Percentiles rank a stretch among this genome's conserved stretches.
Evolutionary conservation across 1,284 basidiomycete species (phyloP).

Genomic region (Xanthoconium separans): DNA sequence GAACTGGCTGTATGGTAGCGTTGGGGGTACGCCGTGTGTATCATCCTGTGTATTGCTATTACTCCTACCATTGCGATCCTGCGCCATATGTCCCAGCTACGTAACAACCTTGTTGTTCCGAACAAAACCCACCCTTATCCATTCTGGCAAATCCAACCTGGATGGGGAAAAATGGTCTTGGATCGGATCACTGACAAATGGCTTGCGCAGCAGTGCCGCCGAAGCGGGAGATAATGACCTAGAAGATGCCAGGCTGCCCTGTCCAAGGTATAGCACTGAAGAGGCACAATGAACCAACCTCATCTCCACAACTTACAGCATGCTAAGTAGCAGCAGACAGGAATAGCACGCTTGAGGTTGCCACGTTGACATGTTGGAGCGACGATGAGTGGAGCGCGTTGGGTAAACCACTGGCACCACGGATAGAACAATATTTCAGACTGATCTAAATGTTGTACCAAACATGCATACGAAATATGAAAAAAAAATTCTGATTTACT

Average conservation of each 20-base stretch:
- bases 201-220: background rate
- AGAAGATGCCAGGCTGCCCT: background rate
- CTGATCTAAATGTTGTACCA: too few species aligned
- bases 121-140: background rate
- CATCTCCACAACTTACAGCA: background rate
- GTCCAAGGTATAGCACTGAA: background rate
- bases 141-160: background rate
- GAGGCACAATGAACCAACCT: background rate
- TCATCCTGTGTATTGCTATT: too few species aligned
- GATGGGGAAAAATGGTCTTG: constrained; percentile 2
- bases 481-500: too few species aligned
- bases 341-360: background rate
- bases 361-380: background rate
- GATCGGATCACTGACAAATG: background rate
- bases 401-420: background rate
- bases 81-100: background rate
- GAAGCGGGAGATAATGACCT: background rate
- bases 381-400: background rate
- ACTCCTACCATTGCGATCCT: background rate
- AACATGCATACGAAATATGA: too few species aligned
- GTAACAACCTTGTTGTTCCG: background rate
- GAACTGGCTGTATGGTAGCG: background rate
- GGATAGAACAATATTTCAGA: too few species aligned
- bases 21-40: background rate
- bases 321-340: background rate